Base-by-base conservation (phyloP, 768 basidiomycete genomes). In the Mycena rosella region DNA sequence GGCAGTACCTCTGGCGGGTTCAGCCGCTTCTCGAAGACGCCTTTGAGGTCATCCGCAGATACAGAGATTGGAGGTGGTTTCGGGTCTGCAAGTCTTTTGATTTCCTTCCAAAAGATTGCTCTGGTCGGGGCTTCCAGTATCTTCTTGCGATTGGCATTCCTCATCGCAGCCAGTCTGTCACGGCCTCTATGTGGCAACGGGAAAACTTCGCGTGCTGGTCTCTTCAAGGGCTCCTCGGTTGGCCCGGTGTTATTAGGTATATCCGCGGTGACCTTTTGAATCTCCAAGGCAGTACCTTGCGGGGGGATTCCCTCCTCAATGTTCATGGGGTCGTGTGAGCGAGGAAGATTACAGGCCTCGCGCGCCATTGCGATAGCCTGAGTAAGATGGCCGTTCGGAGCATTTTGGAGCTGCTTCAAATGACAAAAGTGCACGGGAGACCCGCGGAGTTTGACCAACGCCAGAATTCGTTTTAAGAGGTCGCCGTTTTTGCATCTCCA, bases 1-100 rank as follows among this genome's bases (percentile, higher is more conserved):
- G 61, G 61, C 15, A 63, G 36, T 20, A 54, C 29, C 8, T 42
- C 51, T 3, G 61, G 61, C 1, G 61, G 51, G 26, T 63, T 63
- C 17, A 54, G 18, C 20, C 61, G 48, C 24, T 17, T 20, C 18
- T 36, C 38, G 27, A 63, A 63, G 13, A 63, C 61, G 22, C 13
- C 29, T 30, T 54, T 42, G 11, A 63, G 51, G 14, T 24, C 42
- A 38, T 18, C 40, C 24, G 63, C 63, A 22, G 42, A 45, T 26
- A 64, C 63, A 14, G 45, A 36, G 2, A 45, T 29, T 10, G 24
- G 34, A 3, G 29, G 9, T 5, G 63, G 44, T 26, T 56, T 55
- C 15, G 63, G 53, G 26, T 64, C 63, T 26, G 63, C 52, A 2
- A 64, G 24, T 6, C 27, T 42, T 26, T 44, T 24, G 22, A 55